phyloP scores from a whole-genome alignment of 768 basidiomycete species.

The Pisolithus orientalis region DNA sequence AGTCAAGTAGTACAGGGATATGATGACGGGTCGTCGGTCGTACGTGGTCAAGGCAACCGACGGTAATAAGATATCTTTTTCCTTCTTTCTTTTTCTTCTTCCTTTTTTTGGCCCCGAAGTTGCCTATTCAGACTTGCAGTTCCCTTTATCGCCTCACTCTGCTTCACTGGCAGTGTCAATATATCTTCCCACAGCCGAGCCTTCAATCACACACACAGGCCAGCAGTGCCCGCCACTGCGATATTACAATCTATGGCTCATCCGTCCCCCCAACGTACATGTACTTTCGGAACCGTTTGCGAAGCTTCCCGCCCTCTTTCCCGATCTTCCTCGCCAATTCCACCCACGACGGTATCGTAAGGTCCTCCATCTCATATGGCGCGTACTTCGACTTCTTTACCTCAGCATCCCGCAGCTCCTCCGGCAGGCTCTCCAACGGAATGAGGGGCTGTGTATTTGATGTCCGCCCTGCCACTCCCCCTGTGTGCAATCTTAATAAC shows the following conservation, averaged over 20 bases:
- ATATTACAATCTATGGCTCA: constrained; percentile 3
- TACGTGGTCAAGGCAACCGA: constrained; percentile 54
- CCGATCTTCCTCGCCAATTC: constrained; percentile 58
- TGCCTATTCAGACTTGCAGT: neutral
- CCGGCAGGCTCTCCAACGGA: constrained; percentile 50
- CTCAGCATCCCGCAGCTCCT: constrained; percentile 36
- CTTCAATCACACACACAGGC: neutral
- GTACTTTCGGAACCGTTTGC: constrained; percentile 58
- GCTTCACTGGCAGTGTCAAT: neutral
- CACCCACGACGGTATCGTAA: constrained; percentile 76
- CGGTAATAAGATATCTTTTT: neutral
- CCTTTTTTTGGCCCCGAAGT: neutral
- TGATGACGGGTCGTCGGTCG: constrained; percentile 30
- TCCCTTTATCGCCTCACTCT: constrained; percentile 5
- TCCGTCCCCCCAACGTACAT: constrained; percentile 61
- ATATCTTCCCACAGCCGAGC: constrained; percentile 5
- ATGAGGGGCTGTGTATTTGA: constrained; percentile 41
- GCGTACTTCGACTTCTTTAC: constrained; percentile 45
- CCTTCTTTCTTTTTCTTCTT: neutral
- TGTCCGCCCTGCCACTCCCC: constrained; percentile 13
- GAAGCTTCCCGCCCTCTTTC: constrained; percentile 45
- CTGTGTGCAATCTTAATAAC: constrained; percentile 35
- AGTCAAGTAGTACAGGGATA: constrained; percentile 18
- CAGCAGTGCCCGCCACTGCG: neutral
- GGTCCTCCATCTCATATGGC: constrained; percentile 68